phyloP scores from a whole-genome alignment of 2,329 filamentous ascomycete genomes.

The Botrytis hyacinthi region DNA sequence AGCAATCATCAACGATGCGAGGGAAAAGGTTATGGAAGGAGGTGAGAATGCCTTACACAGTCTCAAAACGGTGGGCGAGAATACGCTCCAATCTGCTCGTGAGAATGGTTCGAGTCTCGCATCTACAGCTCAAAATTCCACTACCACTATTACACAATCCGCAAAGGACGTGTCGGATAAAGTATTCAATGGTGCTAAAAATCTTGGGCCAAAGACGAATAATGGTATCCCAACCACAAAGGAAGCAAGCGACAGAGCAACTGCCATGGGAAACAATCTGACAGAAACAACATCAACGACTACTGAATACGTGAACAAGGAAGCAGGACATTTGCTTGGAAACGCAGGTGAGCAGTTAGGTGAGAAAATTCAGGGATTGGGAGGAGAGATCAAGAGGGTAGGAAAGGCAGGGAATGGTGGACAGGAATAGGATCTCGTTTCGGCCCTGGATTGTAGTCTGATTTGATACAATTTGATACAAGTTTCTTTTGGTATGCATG shows the following conservation, averaged over 20 bases:
- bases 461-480: not conserved
- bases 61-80: not conserved
- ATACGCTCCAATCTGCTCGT: not conserved
- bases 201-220: not conserved
- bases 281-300: constrained; percentile 23
- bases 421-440: not conserved
- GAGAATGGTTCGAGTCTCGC: not conserved
- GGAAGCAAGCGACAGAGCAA: constrained; percentile 11
- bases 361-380: constrained; percentile 28
- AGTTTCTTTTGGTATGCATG: not conserved
- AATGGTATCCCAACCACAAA: not conserved
- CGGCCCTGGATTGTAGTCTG: not conserved
- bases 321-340: constrained; percentile 35
- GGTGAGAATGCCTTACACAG: constrained; percentile 23
- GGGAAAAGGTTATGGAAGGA: constrained; percentile 28
- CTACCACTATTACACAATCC: not conserved
- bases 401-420: not conserved
- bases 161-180: not conserved
- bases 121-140: not conserved
- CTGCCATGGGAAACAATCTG: constrained; percentile 23
- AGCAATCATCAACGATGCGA: constrained; percentile 42
- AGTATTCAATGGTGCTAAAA: not conserved
- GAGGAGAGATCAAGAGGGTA: constrained; percentile 26
- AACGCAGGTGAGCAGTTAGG: constrained; percentile 35
- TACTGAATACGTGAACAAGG: constrained; percentile 28